Percentiles rank a stretch among this genome's conserved stretches.
These are phyloP conservation scores for Zizania palustris DNA, from an alignment of 202 grass and related monocot genomes.

Conservation along the genomic window DNA sequence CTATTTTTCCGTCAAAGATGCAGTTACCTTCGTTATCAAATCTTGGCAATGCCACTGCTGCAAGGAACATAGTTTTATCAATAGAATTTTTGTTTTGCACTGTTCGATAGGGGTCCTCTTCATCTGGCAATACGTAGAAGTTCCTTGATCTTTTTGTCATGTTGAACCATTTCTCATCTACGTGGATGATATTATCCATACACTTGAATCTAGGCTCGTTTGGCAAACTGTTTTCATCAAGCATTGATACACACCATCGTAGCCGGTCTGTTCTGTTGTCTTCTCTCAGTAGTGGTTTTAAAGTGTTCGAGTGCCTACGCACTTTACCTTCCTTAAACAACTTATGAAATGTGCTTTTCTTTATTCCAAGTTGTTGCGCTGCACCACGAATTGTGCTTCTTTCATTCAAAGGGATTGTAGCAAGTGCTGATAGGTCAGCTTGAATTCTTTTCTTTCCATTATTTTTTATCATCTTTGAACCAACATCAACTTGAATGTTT, in stretches of 20 bases:
- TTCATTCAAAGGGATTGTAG: not conserved
- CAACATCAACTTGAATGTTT: not conserved
- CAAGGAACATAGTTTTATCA: not conserved
- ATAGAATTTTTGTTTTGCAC: conserved; percentile 9
- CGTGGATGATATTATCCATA: not conserved
- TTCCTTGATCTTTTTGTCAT: not conserved
- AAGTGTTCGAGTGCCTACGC: not conserved
- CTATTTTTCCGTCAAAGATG: conserved; percentile 5
- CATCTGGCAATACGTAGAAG: not conserved
- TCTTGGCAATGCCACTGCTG: not conserved
- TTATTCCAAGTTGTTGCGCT: not conserved
- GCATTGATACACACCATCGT: not conserved
- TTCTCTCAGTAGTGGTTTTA: not conserved
- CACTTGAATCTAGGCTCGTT: not conserved
- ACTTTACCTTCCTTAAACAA: not conserved
- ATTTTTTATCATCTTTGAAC: not conserved
- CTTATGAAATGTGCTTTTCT: not conserved
- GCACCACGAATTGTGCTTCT: not conserved
- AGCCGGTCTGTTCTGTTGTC: not conserved
- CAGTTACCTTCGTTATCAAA: not conserved
- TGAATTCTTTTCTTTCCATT: not conserved
- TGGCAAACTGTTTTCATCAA: not conserved
- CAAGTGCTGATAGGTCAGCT: not conserved
- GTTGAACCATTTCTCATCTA: conserved; percentile 20
- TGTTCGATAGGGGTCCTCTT: not conserved